phyloP scores from a whole-genome alignment of 805 yeast genomes.

The Saccharomycopsis javanensis region DNA sequence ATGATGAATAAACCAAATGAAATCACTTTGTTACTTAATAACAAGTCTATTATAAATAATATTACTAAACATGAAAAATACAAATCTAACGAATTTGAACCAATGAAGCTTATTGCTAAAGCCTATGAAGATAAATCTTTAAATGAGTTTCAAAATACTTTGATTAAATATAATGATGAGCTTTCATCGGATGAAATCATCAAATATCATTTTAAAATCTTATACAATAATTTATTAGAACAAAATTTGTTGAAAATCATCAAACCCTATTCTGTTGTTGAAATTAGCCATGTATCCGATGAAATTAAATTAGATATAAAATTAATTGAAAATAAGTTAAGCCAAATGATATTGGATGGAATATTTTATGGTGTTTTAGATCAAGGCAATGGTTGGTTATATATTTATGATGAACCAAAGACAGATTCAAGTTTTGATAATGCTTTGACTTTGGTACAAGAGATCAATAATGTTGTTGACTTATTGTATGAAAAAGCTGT shows the following conservation, averaged over 20 bases:
- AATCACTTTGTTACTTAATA: conserved; percentile 63
- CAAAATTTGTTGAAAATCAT: conserved; percentile 89
- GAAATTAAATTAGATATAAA: conserved; percentile 79
- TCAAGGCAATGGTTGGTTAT: conserved; percentile 97
- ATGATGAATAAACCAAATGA: conserved; percentile 87
- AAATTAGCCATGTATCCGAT: conserved; percentile 76
- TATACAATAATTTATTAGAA: conserved; percentile 87
- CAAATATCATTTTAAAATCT: conserved; percentile 82
- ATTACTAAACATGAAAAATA: conserved; percentile 33
- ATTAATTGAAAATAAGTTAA: conserved; percentile 87
- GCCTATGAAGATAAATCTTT: conserved; percentile 56
- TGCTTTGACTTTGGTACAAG: conserved; percentile 75
- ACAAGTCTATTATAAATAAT: conserved; percentile 64
- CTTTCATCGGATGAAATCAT: conserved; percentile 80
- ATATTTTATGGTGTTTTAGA: conserved; percentile 94
- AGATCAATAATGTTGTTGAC: conserved; percentile 83
- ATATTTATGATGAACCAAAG: conserved; percentile 80
- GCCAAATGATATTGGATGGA: conserved; percentile 94
- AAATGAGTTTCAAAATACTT: conserved; percentile 80
- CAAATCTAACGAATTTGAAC: conserved; percentile 57
- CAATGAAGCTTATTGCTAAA: conserved; percentile 27
- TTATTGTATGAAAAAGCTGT: conserved; percentile 90
- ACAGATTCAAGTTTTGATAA: conserved; percentile 84
- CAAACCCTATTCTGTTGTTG: conserved; percentile 95
- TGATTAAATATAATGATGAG: conserved; percentile 61